Evolutionary conservation across 768 basidiomycete species (phyloP), one percentile per base, ranked within the genome.

Genomic region (Pisolithus sp.): DNA sequence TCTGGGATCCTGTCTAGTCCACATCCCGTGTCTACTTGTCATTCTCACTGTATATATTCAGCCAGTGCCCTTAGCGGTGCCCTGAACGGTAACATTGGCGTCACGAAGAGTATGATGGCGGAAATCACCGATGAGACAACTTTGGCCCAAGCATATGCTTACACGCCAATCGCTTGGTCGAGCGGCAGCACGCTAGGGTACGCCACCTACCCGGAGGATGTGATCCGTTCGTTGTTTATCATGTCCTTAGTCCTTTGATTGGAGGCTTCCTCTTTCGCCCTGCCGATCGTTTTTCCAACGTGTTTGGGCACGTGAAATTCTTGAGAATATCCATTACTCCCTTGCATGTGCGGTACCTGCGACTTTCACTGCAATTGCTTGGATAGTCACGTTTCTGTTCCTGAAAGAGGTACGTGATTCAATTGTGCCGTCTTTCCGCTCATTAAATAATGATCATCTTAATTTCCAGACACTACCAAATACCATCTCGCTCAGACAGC

Each of bases 91-190:
- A 79, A 88, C 53, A 77, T 83, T 45, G 84, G 86, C 1, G 80
- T 88, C 5, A 77, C 86, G 42, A 88, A 86, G 63, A 85, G 85
- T 56, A 82, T 84, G 74, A 73, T 86, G 67, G 79, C 76, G 6
- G 88, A 89, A 62, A 75, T 89, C 56, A 86, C 86, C 0, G 86
- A 89, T 57, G 67, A 78, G 0, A 80, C 83, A 0, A 88, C 86
- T 62, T 73, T 89, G 42, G 73, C 85, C 2, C 74, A 75, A 60
- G 85, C 82, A 4, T 88, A 84, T 67, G 80, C 83, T 0, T 85
- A 77, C 52, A 73, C 85, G 72, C 87, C 87, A 0, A 67, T 71
- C 7, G 67, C 76, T 10, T 80, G 78, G 77, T 69, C 71, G 21
- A 62, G 60, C 12, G 77, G 77, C 26, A 58, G 66, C 5, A 69